phyloP scores from a whole-genome alignment of 83 land plant genomes.

The Picea abies region DNA sequence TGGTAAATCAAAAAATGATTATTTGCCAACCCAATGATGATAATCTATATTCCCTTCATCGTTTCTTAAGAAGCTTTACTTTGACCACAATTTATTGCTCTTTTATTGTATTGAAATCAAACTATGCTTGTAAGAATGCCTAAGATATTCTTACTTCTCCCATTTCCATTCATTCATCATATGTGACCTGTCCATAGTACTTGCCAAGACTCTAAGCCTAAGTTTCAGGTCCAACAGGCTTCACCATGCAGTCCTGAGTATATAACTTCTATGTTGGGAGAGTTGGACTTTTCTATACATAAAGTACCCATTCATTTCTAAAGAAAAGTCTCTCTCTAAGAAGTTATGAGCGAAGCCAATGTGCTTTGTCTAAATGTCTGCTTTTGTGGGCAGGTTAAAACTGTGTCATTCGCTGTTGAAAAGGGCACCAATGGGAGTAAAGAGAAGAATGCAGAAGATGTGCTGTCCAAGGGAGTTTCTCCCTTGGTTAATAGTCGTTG shows the following conservation, averaged over 20 bases:
- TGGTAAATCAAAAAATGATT: neutral
- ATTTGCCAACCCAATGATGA: no score
- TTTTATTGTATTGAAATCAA: no score
- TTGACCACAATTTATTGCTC: slow-evolving; percentile 20
- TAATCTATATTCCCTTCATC: neutral
- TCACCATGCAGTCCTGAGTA: no score
- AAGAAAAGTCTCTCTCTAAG: no score
- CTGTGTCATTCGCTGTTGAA: neutral
- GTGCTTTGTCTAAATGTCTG: neutral
- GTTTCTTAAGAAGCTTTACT: slow-evolving; percentile 28
- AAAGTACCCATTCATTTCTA: slow-evolving; percentile 64
- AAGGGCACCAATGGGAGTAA: neutral
- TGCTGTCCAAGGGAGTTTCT: neutral
- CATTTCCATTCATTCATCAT: no score
- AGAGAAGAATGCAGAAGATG: neutral
- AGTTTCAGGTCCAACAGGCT: no score
- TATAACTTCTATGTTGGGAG: no score
- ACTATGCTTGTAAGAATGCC: no score
- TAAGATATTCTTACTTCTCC: no score
- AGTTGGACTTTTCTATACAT: no score
- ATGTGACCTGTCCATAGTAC: no score
- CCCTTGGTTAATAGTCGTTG: neutral
- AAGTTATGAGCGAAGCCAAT: neutral
- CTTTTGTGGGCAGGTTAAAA: neutral
- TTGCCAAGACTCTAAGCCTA: no score